Evolutionary conservation across 257 asterid genomes (phyloP).

Genomic region (Solanum tarijense): DNA sequence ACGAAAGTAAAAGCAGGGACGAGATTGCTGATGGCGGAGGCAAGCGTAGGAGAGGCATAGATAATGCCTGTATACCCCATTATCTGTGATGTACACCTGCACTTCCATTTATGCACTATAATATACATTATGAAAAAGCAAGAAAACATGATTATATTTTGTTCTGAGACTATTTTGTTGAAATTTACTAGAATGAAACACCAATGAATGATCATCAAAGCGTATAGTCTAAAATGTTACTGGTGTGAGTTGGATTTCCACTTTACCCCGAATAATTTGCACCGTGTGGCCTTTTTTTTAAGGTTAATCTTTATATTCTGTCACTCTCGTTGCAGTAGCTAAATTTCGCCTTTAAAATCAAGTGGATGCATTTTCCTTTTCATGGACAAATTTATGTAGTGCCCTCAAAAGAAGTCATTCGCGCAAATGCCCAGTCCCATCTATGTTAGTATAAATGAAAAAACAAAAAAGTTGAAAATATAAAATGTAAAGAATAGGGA

Average conservation of each 20-base stretch:
- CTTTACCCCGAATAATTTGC: not conserved
- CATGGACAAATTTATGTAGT: not conserved
- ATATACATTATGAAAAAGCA: not conserved
- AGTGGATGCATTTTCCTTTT: not conserved
- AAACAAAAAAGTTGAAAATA: not conserved
- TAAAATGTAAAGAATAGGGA: too few relatives aligned
- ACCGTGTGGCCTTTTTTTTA: not conserved
- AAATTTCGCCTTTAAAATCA: not conserved
- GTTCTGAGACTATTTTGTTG: not conserved
- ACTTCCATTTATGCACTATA: not conserved
- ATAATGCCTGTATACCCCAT: slow-evolving; percentile 60
- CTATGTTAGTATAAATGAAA: not conserved
- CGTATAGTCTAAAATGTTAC: not conserved
- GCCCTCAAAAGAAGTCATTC: not conserved
- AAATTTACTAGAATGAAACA: not conserved
- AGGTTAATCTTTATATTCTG: not conserved
- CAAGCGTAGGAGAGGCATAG: slow-evolving; percentile 70
- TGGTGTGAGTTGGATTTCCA: not conserved
- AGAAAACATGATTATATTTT: not conserved
- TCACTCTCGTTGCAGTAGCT: not conserved
- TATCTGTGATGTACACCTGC: slow-evolving; percentile 52
- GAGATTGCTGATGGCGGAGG: slow-evolving; percentile 80
- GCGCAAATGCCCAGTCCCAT: not conserved
- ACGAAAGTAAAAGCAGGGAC: slow-evolving; percentile 71
- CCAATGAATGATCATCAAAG: not conserved